These are phyloP conservation scores for Tuber borchii DNA, from an alignment of 495 filamentous ascomycete genomes.

Conservation along the genomic window DNA sequence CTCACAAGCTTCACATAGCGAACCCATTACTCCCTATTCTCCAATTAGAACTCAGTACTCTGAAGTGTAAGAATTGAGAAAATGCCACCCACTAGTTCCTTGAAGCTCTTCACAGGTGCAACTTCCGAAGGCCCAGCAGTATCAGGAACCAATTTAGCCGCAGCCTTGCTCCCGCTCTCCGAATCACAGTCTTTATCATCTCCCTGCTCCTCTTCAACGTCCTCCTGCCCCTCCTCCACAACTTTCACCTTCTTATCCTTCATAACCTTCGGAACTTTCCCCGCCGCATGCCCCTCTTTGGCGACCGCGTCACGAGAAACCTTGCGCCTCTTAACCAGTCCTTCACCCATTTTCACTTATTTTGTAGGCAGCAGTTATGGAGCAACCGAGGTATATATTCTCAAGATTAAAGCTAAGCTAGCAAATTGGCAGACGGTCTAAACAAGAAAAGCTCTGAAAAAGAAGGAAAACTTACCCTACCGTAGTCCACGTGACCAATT, in stretches of 20 bases:
- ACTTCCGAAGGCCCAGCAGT: slow-evolving; percentile 10
- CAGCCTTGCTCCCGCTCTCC: neutral
- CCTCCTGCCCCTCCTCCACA: slow-evolving; percentile 10
- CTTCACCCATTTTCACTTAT: slow-evolving; percentile 20
- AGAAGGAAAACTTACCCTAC: neutral
- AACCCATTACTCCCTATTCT: slow-evolving; percentile 68
- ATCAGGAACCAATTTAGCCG: neutral
- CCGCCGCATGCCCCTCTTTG: neutral
- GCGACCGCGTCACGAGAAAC: slow-evolving; percentile 16
- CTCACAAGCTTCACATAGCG: slow-evolving; percentile 78
- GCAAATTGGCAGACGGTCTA: neutral
- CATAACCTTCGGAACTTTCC: neutral
- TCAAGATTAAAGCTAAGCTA: neutral
- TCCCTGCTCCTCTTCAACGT: slow-evolving; percentile 2
- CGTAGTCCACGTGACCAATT: neutral
- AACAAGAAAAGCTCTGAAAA: neutral
- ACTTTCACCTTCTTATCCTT: slow-evolving; percentile 8
- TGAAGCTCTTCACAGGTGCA: slow-evolving; percentile 59
- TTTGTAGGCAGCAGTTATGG: neutral
- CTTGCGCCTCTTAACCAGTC: slow-evolving; percentile 25
- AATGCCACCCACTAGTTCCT: slow-evolving; percentile 54
- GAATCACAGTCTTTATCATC: neutral
- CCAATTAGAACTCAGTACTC: neutral
- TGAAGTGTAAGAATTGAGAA: neutral
- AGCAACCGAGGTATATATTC: neutral